Evolutionary conservation across 2,329 filamentous ascomycete genomes (phyloP).

Genomic region (Ramularia endophylla): DNA sequence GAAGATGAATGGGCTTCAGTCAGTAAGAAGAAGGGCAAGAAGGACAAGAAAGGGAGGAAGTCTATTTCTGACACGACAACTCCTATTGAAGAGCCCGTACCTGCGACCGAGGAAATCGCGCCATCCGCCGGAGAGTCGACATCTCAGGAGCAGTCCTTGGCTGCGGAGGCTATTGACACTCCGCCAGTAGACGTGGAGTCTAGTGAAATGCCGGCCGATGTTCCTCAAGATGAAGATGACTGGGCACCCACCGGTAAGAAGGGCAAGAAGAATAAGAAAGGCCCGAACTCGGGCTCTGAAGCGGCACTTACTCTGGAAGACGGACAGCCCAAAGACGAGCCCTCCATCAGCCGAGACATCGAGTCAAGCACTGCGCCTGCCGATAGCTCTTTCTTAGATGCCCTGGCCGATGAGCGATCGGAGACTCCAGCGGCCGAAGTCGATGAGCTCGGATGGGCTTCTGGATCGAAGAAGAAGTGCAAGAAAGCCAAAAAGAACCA

Average conservation of each 20-base stretch:
- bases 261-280: conserved; percentile 28
- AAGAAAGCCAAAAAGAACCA: conserved; percentile 16
- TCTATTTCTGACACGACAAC: background rate
- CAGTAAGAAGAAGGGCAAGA: conserved; percentile 22
- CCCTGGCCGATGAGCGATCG: too few species aligned
- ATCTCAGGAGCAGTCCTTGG: too few species aligned
- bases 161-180: too few species aligned
- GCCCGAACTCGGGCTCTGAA: background rate
- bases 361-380: too few species aligned
- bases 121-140: too few species aligned
- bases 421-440: background rate
- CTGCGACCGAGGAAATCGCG: too few species aligned
- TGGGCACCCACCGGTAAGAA: conserved; percentile 12
- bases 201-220: background rate
- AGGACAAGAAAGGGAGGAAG: conserved; percentile 22
- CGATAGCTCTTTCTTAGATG: too few species aligned
- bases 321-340: too few species aligned
- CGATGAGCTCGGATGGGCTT: conserved; percentile 3
- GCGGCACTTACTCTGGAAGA: background rate
- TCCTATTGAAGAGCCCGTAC: too few species aligned
- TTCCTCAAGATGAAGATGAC: background rate
- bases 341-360: too few species aligned
- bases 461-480: conserved; percentile 13
- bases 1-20: conserved; percentile 18
- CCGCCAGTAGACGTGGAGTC: conserved; percentile 3